Evolutionary conservation across 768 basidiomycete species (phyloP), one percentile per base, ranked within the genome.

Genomic region (Dioszegia hungarica): DNA sequence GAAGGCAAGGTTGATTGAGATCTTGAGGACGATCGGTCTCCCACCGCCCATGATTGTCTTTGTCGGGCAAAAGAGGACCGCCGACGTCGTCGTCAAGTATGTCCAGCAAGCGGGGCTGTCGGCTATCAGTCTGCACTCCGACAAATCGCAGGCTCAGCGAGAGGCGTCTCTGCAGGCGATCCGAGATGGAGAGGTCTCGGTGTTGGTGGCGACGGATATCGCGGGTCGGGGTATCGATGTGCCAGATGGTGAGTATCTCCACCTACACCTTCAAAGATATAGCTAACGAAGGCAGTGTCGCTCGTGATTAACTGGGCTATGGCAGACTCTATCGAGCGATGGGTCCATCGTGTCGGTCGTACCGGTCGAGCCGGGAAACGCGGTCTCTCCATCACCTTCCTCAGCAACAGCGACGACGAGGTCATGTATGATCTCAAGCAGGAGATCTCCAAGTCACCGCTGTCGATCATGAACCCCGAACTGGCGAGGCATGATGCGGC

Each of bases 221-320:
- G 95, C 95, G 38, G 95, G 95, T 41, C 89, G 95, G 69, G 95
- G 95, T 82, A 98, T 98, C 76, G 95, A 99, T 77, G 94, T 99
- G 12, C 89, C 90, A 59, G 92, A 98, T 38, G 49, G 49, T 51
- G 5, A 51, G 49, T 51, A 24, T 15, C 49, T 38, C n/a, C 28
- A 29, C 28, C 5, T 12, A 3, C n/a, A 25, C 2, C 20, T 49
- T 34, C 17, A 10, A 19, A 19, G 24, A 20, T 9, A 19, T 19
- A 19, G 47, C 47, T 49, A 33, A 49, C 15, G 3, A n/a, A 14
- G 1, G 12, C 36, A 74, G 95, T 98, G 59, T 52, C 47, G 3
- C 80, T 95, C 48, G 94, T 98, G 61, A 85, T 98, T 81, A 98
- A 98, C 77, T 99, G 85, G 82, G 90, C 95, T 79, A 98, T 98